Conservation (phyloP, 2,329 filamentous ascomycete species). For the Xylogone sp. region DNA sequence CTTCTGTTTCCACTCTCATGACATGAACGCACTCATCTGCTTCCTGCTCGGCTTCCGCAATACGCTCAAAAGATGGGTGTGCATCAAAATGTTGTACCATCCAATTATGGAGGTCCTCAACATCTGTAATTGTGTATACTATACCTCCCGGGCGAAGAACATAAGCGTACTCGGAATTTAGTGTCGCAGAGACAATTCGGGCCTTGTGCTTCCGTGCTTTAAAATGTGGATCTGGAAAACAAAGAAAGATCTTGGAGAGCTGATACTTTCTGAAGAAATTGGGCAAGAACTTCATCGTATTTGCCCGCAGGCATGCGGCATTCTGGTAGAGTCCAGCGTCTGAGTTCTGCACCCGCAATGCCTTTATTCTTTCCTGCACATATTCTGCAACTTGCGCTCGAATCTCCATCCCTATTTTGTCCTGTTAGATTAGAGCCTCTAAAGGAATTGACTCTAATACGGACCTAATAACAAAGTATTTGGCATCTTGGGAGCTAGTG, state of each 20-base stretch:
- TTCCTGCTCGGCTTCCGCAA: slow-evolving; percentile 64
- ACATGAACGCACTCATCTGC: slow-evolving; percentile 67
- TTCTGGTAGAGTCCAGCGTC: slow-evolving; percentile 68
- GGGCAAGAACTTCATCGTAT: slow-evolving; percentile 99
- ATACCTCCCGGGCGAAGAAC: slow-evolving; percentile 78
- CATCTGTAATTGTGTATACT: slow-evolving; percentile 95
- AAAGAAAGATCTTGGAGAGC: slow-evolving; percentile 90
- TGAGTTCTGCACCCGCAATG: slow-evolving; percentile 65
- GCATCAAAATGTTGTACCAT: slow-evolving; percentile 83
- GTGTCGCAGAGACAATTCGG: slow-evolving; percentile 81
- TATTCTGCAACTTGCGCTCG: slow-evolving; percentile 86
- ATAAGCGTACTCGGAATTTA: slow-evolving; percentile 93
- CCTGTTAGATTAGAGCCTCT: slow-evolving; percentile 12
- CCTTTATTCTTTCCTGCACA: slow-evolving; percentile 81
- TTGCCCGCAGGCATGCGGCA: slow-evolving; percentile 81
- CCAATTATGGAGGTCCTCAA: slow-evolving; percentile 90
- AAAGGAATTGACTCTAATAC: slow-evolving; percentile 19
- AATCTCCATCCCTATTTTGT: slow-evolving; percentile 75
- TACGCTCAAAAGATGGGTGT: slow-evolving; percentile 74
- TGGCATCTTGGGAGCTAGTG: slow-evolving; percentile 76
- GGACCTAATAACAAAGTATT: slow-evolving; percentile 78
- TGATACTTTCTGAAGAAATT: slow-evolving; percentile 87
- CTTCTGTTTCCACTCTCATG: slow-evolving; percentile 85
- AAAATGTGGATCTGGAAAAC: slow-evolving; percentile 98
- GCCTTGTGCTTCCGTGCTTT: slow-evolving; percentile 97